phyloP scores from a whole-genome alignment of 306 rosid species.

The Ormosia semicastrata region DNA sequence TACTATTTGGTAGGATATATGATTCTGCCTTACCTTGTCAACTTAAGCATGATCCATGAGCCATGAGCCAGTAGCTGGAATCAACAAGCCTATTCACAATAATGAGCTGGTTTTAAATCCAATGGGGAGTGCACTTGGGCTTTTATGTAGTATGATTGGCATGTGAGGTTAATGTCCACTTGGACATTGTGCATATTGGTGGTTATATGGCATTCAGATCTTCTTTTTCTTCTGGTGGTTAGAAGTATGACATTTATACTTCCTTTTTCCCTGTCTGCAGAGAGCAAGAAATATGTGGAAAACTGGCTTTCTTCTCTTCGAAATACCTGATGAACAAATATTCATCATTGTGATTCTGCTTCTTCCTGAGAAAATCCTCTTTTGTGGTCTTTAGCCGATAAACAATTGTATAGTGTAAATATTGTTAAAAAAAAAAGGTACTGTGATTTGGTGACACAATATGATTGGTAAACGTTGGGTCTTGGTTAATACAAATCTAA shows the following conservation, averaged over 20 bases:
- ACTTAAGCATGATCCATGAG: neutral
- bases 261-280: conserved; percentile 47
- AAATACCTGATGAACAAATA: conserved; percentile 49
- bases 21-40: neutral
- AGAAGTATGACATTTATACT: neutral
- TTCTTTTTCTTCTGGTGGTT: conserved; percentile 5
- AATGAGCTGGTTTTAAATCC: neutral
- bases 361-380: conserved; percentile 18
- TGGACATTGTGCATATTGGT: neutral
- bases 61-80: neutral
- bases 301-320: conserved; percentile 76
- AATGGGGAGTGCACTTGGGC: neutral
- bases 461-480: conserved; percentile 27
- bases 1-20: neutral
- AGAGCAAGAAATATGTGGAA: conserved; percentile 75
- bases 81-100: neutral
- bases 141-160: neutral
- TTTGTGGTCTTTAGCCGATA: conserved; percentile 16
- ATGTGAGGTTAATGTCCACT: conserved; percentile 3
- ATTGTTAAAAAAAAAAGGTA: conserved; percentile 7
- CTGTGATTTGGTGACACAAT: conserved; percentile 29
- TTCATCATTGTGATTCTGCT: conserved; percentile 6
- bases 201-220: conserved; percentile 2
- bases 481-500: conserved; percentile 17
- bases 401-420: conserved; percentile 36